Evolutionary conservation across 176 grass and related monocot species (phyloP), one percentile per base, ranked within the genome.

Genomic region (Aechmea fasciata): DNA sequence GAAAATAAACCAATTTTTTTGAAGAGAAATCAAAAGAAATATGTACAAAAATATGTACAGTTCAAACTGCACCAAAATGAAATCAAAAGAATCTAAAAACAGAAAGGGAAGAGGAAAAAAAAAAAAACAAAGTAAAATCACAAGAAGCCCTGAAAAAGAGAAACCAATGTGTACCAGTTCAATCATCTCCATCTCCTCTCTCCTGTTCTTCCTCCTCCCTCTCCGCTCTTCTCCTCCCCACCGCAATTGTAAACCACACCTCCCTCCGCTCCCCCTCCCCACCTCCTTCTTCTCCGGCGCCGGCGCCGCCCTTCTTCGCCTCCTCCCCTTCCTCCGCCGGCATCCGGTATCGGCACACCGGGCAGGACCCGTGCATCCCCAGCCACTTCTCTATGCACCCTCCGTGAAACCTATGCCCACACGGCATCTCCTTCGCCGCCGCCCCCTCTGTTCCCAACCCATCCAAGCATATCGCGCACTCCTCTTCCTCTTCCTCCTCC

Each of bases 371-470:
- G 23, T 78, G 85, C 54, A 88, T 71, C 9, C 49, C 17, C 25
- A 81, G 18, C 81, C 85, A 88, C 51, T 78, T 78, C 70, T 81
- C 69, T 52, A 88, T 49, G 59, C 85, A 88, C 10, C 14, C 69
- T 2, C 74, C 69, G 28, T 84, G 85, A 33, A 84, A 88, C 47
- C 64, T 67, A 63, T 88, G 85, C 74, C 74, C 13, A 3, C 85
- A 88, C 13, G 81, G 85, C 73, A 88, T 81, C 70, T 88, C 81
- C 74, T 80, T 84, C 15, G 80, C 74, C 74, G 17, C 65, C 33
- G 2, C 47, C 1, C 3, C 52, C 26, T 41, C 4, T 7, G 33
- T 41, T 41, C 47, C 72, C 11, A 77, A 20, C 3, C 54, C 69
- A 22, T 88, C 85, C 51, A 88, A 49, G 57, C 85, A 84, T 7